Evolutionary conservation across 176 grass and related monocot species (phyloP).

Genomic region (Avena eriantha): DNA sequence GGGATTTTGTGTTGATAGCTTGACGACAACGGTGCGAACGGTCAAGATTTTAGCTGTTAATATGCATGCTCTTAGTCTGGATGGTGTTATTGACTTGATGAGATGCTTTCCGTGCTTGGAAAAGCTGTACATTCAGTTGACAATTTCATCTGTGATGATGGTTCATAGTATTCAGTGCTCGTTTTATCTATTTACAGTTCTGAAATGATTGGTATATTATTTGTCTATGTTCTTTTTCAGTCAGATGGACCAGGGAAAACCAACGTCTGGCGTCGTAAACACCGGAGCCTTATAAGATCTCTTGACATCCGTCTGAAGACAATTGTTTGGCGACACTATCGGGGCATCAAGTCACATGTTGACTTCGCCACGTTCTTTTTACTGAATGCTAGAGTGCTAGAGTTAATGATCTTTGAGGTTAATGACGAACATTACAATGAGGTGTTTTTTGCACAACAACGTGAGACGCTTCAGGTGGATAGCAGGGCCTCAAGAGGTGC

Average conservation of each 20-base stretch:
- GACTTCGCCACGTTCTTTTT: slow-evolving; percentile 1
- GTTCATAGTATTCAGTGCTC: not conserved
- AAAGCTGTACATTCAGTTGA: too few relatives aligned
- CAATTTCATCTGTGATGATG: not conserved
- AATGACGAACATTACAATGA: not conserved
- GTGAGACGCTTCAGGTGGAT: not conserved
- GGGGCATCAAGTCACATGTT: not conserved
- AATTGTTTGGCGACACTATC: not conserved
- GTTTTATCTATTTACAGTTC: not conserved
- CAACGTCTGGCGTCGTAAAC: not conserved
- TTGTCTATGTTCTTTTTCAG: slow-evolving; percentile 6
- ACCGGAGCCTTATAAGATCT: not conserved
- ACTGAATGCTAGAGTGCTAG: not conserved
- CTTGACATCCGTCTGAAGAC: not conserved
- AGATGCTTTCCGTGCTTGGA: too few relatives aligned
- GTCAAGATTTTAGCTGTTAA: too few relatives aligned
- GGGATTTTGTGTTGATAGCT: too few relatives aligned
- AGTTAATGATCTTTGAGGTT: not conserved
- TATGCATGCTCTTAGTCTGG: too few relatives aligned
- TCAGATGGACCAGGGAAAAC: not conserved
- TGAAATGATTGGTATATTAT: not conserved
- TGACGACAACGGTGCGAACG: too few relatives aligned
- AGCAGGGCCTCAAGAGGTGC: not conserved
- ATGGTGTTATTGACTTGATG: too few relatives aligned
- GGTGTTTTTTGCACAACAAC: not conserved